phyloP scores from a whole-genome alignment of 2,329 filamentous ascomycete genomes.

The Biscogniauxia marginata region DNA sequence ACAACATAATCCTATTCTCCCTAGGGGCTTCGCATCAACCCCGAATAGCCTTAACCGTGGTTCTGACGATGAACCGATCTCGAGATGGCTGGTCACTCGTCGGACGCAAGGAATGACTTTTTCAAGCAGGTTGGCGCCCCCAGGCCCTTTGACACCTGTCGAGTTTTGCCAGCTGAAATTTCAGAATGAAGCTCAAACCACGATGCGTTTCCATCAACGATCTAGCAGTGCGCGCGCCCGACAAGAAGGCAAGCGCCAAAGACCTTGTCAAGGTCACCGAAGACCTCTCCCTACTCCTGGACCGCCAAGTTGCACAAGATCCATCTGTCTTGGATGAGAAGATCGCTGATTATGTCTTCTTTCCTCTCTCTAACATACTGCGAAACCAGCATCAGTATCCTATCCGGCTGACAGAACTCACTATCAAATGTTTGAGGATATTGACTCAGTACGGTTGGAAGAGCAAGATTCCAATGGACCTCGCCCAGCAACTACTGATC shows the following conservation, averaged over 20 bases:
- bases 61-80: constrained; percentile 9
- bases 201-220: constrained; percentile 60
- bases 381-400: constrained; percentile 72
- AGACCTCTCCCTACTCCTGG: constrained; percentile 47
- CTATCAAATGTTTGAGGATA: constrained; percentile 70
- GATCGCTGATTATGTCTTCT: constrained; percentile 91
- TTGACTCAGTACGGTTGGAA: constrained; percentile 81
- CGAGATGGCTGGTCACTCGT: constrained; percentile 25
- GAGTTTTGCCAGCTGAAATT: constrained; percentile 5
- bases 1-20: background rate
- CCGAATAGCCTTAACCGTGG: background rate
- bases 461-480: constrained; percentile 63
- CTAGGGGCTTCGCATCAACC: background rate
- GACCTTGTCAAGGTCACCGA: constrained; percentile 46
- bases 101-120: constrained; percentile 29
- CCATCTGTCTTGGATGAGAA: constrained; percentile 67
- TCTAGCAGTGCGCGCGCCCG: constrained; percentile 49
- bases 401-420: constrained; percentile 69
- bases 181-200: constrained; percentile 55
- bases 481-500: constrained; percentile 83
- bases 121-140: constrained; percentile 30
- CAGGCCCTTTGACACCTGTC: constrained; percentile 3
- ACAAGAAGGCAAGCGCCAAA: constrained; percentile 40
- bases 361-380: constrained; percentile 85
- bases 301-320: constrained; percentile 43